Evolutionary conservation across 768 basidiomycete species (phyloP).

Genomic region (Lactarius hatsudake): DNA sequence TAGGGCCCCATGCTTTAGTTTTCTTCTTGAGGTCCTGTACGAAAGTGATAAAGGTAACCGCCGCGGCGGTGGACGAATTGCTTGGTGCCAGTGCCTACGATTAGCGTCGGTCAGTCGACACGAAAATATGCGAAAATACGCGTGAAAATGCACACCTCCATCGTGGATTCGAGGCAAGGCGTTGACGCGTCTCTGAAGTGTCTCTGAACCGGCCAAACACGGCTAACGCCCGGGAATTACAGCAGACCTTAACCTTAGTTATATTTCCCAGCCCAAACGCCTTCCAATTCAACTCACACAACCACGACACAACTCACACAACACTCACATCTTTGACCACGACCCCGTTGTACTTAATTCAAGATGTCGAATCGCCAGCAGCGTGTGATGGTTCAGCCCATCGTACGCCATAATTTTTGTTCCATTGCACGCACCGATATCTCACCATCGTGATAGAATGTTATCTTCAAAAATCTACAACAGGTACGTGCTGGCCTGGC

Average conservation of each 20-base stretch:
- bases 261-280: background rate
- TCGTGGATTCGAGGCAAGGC: conserved; percentile 29
- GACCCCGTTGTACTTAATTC: conserved; percentile 22
- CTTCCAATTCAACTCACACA: background rate
- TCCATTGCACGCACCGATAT: conserved; percentile 22
- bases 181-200: conserved; percentile 24
- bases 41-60: conserved; percentile 98
- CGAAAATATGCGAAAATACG: conserved; percentile 11
- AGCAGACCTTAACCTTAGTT: conserved; percentile 20
- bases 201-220: conserved; percentile 19
- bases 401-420: conserved; percentile 57
- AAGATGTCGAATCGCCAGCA: conserved; percentile 91
- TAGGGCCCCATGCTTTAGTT: conserved; percentile 93
- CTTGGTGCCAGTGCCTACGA: conserved; percentile 55
- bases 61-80: conserved; percentile 94
- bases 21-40: conserved; percentile 98
- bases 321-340: conserved; percentile 1
- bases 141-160: conserved; percentile 34
- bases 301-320: background rate
- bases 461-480: conserved; percentile 97
- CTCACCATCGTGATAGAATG: conserved; percentile 56
- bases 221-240: conserved; percentile 2
- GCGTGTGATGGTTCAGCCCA: conserved; percentile 99
- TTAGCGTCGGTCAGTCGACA: background rate
- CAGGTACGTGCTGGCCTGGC: conserved; percentile 48